Base-by-base conservation (phyloP, 192 early-diverging fungal genomes). In the Umbelopsis vinacea region DNA sequence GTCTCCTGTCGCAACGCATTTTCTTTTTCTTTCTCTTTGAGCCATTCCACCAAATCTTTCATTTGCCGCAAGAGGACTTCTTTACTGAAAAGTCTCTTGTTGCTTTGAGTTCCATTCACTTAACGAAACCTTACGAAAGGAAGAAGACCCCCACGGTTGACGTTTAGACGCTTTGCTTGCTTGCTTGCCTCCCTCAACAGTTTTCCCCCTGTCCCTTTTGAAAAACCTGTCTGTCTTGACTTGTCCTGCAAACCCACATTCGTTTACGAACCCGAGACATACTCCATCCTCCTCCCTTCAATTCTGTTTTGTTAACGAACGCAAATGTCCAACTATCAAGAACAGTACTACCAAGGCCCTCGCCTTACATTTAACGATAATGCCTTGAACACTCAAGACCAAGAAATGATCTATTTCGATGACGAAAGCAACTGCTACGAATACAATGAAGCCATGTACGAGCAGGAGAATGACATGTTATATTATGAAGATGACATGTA, bases 1-100 rank as follows among this genome's bases (percentile, higher is more conserved):
- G 26, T 26, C 33, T 29, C 15, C 15, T 63, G 26, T 29, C 26
- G 57, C 57, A 29, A 12, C 26, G 33, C 33, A 63, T 63, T 37
- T 63, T 63, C 57, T 63, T 63, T 63, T 63, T 63, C 57, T 63
- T 63, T 63, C 57, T 63, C 57, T 63, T 63, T 63, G 57, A 63
- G 57, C 57, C 57, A 63, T 63, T 63, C 57, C 57, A 63, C 57
- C 26, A 29, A 29, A 57, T 63, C 33, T 63, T 63, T 63, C 57
- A 63, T 37, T 63, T 63, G 57, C 57, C 26, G 57, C 57, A 63
- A 63, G 57, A 63, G 57, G 57, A 38, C 19, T 63, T 63, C 57
- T 63, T 63, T 14, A 35, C 33, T 63, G 57, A 63, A 63, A 63
- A 63, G 29, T 37, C 57, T 63, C 57, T 63, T 63, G 57, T 63